These are phyloP conservation scores for Rhizopogon vesiculosus DNA, from an alignment of 768 basidiomycete genomes.

Conservation along the genomic window DNA sequence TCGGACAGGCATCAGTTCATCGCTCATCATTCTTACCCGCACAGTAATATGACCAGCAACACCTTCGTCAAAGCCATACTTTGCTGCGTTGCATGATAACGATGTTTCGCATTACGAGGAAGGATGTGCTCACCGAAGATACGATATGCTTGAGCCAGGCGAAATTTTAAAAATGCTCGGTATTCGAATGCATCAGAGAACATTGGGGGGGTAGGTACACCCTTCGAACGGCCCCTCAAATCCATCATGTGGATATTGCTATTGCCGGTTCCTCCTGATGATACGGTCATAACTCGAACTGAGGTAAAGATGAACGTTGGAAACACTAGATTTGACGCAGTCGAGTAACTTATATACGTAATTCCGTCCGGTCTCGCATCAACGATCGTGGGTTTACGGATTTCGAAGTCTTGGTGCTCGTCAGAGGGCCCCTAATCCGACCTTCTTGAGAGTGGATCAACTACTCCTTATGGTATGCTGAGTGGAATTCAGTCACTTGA, in stretches of 20 bases:
- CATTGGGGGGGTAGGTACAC: conserved; percentile 13
- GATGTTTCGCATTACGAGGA: neutral
- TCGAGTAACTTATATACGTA: too few relatives aligned
- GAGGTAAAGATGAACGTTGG: too few relatives aligned
- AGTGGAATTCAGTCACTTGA: too few relatives aligned
- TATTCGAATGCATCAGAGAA: conserved; percentile 33
- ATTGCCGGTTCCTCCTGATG: neutral
- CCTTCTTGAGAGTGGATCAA: too few relatives aligned
- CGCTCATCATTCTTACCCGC: conserved; percentile 16
- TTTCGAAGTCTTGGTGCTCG: too few relatives aligned
- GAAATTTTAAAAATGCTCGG: conserved; percentile 38
- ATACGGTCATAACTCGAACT: neutral
- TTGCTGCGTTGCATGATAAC: conserved; percentile 13
- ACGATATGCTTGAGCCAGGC: conserved; percentile 41
- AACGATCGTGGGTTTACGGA: too few relatives aligned
- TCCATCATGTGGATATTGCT: too few relatives aligned
- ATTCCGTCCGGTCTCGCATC: too few relatives aligned
- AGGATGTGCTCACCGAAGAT: conserved; percentile 34
- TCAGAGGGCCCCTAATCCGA: too few relatives aligned
- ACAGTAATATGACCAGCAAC: conserved; percentile 50
- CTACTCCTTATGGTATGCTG: too few relatives aligned
- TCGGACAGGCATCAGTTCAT: neutral
- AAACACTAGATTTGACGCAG: too few relatives aligned
- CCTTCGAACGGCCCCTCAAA: neutral
- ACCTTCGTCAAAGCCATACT: conserved; percentile 43